Base-by-base conservation (phyloP, 1,284 basidiomycete species). In the Boletus calvinii region DNA sequence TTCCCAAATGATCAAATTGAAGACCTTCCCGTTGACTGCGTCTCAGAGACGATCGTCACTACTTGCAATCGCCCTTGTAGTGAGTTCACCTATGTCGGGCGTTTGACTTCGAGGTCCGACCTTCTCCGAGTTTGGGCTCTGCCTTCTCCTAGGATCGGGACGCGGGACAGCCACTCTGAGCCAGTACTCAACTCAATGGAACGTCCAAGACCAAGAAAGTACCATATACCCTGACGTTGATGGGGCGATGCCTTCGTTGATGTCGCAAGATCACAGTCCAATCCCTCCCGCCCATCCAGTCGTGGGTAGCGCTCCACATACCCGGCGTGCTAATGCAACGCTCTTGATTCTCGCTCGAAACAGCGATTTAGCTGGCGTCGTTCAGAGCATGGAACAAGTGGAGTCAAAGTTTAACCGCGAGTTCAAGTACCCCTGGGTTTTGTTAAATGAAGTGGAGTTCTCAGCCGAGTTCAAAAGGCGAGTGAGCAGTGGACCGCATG, bases 391-490 rank as follows among this genome's bases (percentile, higher is more conserved):
- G 18, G 75, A 76, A 57, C 76, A 78, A 44, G 67, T 81, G 34
- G 82, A 84, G 58, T 76, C 80, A 42, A 72, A 79, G 10, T 85
- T 89, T 67, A 89, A 90, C 67, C 72, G 74, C 58, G 76, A 79
- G 61, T 81, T 77, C 54, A 69, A 78, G 24, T 90, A 90, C 63
- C 85, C 87, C 15, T 90, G 83, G 75, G 81, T 89, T 6, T 77
- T 90, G 58, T 70, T 90, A 30, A 90, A 90, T 59, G 87, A 90
- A 18, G 80, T 81, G 52, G 78, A 79, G 1, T 90, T 90, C 59
- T 74, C 78, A 6, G 80, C 87, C 20, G 80, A 85, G 22, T 91
- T 90, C 70, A 88, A 83, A 60, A 68, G 71, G 79, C 84, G 54
- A 48, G 70, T 63, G 6, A 20, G 9, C 26, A 32, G 20, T 17